Percentiles rank a stretch among this genome's conserved stretches.
Evolutionary conservation across 1,284 basidiomycete genomes (phyloP).

Genomic region (Schizopora paradoxa): DNA sequence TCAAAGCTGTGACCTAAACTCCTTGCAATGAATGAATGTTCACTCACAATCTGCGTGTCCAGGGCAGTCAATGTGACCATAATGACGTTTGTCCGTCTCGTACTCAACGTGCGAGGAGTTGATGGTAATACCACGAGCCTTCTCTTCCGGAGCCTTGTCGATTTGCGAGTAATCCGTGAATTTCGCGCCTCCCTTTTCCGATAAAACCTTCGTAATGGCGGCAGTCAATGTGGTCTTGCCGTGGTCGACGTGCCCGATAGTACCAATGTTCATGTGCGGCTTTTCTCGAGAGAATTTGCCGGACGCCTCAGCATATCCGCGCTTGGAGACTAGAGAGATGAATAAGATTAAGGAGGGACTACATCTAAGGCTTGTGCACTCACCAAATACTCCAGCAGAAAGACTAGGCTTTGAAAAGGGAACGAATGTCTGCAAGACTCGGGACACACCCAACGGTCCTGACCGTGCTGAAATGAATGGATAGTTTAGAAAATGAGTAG

Average conservation of each 20-base stretch:
- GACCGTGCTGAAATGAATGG: no score
- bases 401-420: no score
- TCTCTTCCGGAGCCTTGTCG: slow-evolving; percentile 99
- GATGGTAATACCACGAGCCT: slow-evolving; percentile 99
- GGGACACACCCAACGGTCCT: no score
- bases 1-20: slow-evolving; percentile 6
- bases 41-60: slow-evolving; percentile 85
- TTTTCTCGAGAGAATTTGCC: slow-evolving; percentile 78
- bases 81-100: slow-evolving; percentile 88
- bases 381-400: no score
- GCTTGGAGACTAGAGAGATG: slow-evolving; percentile 33
- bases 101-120: slow-evolving; percentile 96
- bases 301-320: slow-evolving; percentile 72
- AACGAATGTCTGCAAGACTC: no score
- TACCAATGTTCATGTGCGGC: slow-evolving; percentile 97
- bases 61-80: slow-evolving; percentile 99
- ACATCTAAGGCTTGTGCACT: no score
- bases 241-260: slow-evolving; percentile 93
- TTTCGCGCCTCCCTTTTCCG: slow-evolving; percentile 78
- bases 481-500: no score
- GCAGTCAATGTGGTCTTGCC: slow-evolving; percentile 97
- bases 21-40: slow-evolving; percentile 1
- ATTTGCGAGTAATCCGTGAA: slow-evolving; percentile 98
- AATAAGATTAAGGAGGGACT: no score
- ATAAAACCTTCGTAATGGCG: slow-evolving; percentile 95